phyloP scores from a whole-genome alignment of 495 filamentous ascomycete species.

The Aspergillus baeticus region DNA sequence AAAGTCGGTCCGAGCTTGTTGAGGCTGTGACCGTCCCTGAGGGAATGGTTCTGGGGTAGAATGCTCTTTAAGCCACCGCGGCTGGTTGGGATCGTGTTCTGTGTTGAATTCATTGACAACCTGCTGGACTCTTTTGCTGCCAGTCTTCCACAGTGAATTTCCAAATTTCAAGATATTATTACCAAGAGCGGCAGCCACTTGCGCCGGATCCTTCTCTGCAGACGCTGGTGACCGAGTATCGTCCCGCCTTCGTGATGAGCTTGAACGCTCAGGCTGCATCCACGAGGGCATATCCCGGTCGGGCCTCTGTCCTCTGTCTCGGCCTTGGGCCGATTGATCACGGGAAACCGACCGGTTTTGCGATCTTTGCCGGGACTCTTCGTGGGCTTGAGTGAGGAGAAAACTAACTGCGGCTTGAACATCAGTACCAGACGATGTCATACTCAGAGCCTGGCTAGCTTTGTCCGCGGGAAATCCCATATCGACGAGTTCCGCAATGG shows the following conservation, averaged over 20 bases:
- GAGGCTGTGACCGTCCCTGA: slow-evolving; percentile 23
- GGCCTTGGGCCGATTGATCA: slow-evolving; percentile 30
- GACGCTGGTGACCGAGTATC: slow-evolving; percentile 57
- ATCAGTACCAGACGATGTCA: slow-evolving; percentile 75
- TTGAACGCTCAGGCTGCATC: slow-evolving; percentile 33
- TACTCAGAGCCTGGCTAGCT: slow-evolving; percentile 70
- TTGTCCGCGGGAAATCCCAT: slow-evolving; percentile 91
- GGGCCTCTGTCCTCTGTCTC: slow-evolving; percentile 40
- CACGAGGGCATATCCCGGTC: slow-evolving; percentile 38
- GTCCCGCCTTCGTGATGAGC: slow-evolving; percentile 37
- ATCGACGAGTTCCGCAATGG: slow-evolving; percentile 87
- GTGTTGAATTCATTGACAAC: slow-evolving; percentile 87
- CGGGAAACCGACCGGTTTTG: slow-evolving; percentile 32
- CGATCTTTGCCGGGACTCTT: slow-evolving; percentile 63
- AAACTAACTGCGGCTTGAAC: slow-evolving; percentile 87
- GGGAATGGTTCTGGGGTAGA: slow-evolving; percentile 32
- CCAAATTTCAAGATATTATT: slow-evolving; percentile 89
- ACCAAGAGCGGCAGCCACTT: slow-evolving; percentile 78
- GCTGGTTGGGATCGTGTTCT: slow-evolving; percentile 78
- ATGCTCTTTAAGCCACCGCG: slow-evolving; percentile 89
- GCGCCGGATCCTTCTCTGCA: slow-evolving; percentile 73
- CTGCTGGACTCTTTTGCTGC: slow-evolving; percentile 92
- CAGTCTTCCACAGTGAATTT: slow-evolving; percentile 88
- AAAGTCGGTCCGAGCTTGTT: slow-evolving; percentile 35
- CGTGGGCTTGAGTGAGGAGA: slow-evolving; percentile 87